A percentile compares a stretch with the other conserved stretches of the same genome.
Conservation (phyloP, 2,329 filamentous ascomycete genomes). For the Tolypocladium nubicola region DNA sequence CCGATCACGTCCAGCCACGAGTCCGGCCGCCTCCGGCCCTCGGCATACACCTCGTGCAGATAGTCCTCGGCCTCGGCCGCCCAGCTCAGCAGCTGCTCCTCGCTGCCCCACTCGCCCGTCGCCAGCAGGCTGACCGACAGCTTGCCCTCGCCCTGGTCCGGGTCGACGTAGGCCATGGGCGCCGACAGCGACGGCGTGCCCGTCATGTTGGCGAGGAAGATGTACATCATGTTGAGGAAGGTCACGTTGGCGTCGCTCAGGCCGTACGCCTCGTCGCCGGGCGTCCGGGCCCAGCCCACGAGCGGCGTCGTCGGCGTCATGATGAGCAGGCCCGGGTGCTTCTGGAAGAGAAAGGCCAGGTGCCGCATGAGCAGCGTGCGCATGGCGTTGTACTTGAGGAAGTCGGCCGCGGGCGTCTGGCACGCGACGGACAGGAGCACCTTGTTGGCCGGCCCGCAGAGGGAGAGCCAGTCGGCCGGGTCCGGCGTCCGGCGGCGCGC, state of each 20-base stretch:
- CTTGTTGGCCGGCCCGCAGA: conserved; percentile 57
- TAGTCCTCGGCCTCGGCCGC: conserved; percentile 47
- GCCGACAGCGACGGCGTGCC: conserved; percentile 67
- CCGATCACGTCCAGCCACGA: conserved; percentile 49
- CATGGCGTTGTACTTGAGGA: conserved; percentile 62
- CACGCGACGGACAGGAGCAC: conserved; percentile 56
- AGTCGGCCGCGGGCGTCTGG: conserved; percentile 57
- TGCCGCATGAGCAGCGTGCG: conserved; percentile 71
- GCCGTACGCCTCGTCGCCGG: conserved; percentile 56
- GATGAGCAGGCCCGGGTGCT: conserved; percentile 66
- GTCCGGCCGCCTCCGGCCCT: conserved; percentile 37
- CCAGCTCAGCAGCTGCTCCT: conserved; percentile 53
- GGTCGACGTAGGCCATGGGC: conserved; percentile 62
- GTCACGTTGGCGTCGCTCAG: conserved; percentile 63
- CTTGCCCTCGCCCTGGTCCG: conserved; percentile 44
- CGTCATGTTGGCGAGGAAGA: conserved; percentile 73
- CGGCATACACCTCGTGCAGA: conserved; percentile 34
- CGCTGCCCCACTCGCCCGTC: conserved; percentile 55
- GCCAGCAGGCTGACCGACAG: conserved; percentile 53
- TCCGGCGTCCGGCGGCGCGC: conserved; percentile 32
- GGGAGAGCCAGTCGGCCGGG: conserved; percentile 36
- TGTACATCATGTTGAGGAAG: conserved; percentile 74
- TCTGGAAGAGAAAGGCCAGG: conserved; percentile 57
- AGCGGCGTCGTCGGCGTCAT: conserved; percentile 69
- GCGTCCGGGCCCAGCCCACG: conserved; percentile 57